phyloP scores from a whole-genome alignment of 2,329 filamentous ascomycete species.

The Rhinocladiella similis region DNA sequence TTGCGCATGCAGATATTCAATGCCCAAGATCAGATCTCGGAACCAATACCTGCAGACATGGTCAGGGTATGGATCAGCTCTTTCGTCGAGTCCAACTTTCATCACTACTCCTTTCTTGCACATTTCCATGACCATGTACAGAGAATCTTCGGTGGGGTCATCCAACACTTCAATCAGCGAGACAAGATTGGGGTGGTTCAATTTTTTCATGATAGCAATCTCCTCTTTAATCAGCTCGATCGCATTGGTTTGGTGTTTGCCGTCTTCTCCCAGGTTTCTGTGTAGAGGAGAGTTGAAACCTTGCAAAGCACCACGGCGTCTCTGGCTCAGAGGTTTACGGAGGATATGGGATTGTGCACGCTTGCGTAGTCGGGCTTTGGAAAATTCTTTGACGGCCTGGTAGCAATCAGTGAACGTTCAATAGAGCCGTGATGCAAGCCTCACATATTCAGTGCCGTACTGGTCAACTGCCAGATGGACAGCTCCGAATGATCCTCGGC shows the following conservation, averaged over 20 bases:
- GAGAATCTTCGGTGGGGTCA: slow-evolving; percentile 89
- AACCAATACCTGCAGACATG: slow-evolving; percentile 90
- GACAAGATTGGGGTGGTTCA: slow-evolving; percentile 93
- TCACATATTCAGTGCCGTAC: slow-evolving; percentile 88
- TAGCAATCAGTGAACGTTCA: slow-evolving; percentile 8
- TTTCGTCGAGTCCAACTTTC: slow-evolving; percentile 86
- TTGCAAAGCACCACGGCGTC: slow-evolving; percentile 53
- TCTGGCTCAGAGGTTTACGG: slow-evolving; percentile 57
- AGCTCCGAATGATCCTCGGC: slow-evolving; percentile 91
- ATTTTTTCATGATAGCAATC: slow-evolving; percentile 98
- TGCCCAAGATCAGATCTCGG: slow-evolving; percentile 87
- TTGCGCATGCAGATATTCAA: slow-evolving; percentile 94
- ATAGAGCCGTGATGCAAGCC: slow-evolving; percentile 32
- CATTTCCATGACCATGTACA: slow-evolving; percentile 99
- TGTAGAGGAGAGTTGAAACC: slow-evolving; percentile 65
- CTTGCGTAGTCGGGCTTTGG: slow-evolving; percentile 85
- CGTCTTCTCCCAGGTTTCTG: slow-evolving; percentile 56
- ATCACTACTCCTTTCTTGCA: slow-evolving; percentile 97
- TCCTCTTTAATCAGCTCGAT: slow-evolving; percentile 90
- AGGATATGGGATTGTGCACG: slow-evolving; percentile 88
- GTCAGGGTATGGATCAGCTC: slow-evolving; percentile 76
- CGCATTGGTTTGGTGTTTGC: slow-evolving; percentile 54
- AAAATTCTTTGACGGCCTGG: slow-evolving; percentile 96
- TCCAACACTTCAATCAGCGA: slow-evolving; percentile 91
- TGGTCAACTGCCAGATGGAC: slow-evolving; percentile 90